A percentile compares a stretch with the other conserved stretches of the same genome.
Conservation (phyloP, 2,329 filamentous ascomycete species). For the Ophiostoma himal-ulmi region DNA sequence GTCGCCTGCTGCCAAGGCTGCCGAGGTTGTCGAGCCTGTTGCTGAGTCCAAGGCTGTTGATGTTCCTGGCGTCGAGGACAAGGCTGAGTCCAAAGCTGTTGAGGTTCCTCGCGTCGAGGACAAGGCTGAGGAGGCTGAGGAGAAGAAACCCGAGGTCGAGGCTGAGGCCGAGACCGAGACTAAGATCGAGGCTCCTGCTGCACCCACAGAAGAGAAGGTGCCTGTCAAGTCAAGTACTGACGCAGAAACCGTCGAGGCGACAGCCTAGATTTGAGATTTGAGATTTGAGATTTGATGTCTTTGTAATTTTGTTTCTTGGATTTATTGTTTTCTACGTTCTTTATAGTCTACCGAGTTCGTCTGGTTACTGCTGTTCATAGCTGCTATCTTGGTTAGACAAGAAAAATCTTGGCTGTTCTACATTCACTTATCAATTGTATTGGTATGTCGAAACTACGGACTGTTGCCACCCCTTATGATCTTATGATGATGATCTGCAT, state of each 20-base stretch:
- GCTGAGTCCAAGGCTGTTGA: background rate
- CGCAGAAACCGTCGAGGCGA: background rate
- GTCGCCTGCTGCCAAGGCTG: background rate
- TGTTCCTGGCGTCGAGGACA: background rate
- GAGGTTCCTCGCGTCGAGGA: too few species aligned
- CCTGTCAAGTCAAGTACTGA: slow-evolving; percentile 12
- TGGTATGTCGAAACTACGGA: background rate
- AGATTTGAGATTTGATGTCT: background rate
- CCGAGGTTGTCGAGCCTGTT: background rate
- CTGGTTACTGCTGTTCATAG: background rate
- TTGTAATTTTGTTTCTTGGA: background rate
- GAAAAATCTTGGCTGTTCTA: slow-evolving; percentile 5
- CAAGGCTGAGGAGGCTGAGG: background rate
- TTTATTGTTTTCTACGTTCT: background rate
- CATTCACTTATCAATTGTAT: slow-evolving; percentile 4
- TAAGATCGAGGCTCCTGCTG: background rate
- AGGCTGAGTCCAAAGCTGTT: too few species aligned
- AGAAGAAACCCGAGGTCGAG: background rate
- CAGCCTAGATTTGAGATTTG: background rate
- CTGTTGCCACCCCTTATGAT: background rate
- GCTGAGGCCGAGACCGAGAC: background rate
- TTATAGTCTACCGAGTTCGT: background rate
- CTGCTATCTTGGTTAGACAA: slow-evolving; percentile 9
- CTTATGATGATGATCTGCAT: slow-evolving; percentile 2
- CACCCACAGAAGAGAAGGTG: background rate